phyloP scores from a whole-genome alignment of 2,329 filamentous ascomycete genomes.

The Fusarium longipes region DNA sequence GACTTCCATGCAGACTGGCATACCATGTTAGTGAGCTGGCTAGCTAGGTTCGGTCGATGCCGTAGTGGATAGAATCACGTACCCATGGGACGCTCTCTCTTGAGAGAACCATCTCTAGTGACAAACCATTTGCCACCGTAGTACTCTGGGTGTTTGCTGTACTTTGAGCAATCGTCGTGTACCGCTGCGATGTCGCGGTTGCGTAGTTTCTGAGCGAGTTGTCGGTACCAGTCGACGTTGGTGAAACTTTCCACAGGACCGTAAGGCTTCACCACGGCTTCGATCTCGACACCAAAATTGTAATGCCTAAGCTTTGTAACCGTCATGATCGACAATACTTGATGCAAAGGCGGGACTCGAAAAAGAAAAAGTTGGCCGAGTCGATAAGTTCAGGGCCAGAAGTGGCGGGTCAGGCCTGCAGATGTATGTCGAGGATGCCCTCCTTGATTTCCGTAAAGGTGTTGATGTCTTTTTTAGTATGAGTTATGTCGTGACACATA shows the following conservation, averaged over 20 bases:
- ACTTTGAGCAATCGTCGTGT: conserved; percentile 53
- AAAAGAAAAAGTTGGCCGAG: conserved; percentile 22
- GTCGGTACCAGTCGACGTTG: conserved; percentile 56
- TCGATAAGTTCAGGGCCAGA: neutral
- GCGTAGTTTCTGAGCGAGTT: conserved; percentile 53
- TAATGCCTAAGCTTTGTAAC: conserved; percentile 50
- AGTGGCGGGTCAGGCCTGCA: conserved; percentile 21
- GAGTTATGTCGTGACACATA: conserved; percentile 1
- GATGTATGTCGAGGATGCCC: conserved; percentile 22
- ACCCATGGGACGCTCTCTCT: conserved; percentile 53
- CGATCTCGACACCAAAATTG: conserved; percentile 57
- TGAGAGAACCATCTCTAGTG: conserved; percentile 54
- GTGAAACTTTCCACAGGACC: conserved; percentile 52
- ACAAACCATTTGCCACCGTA: conserved; percentile 58
- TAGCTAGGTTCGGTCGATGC: neutral
- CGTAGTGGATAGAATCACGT: conserved; percentile 24
- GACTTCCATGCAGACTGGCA: conserved; percentile 55
- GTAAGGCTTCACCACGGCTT: conserved; percentile 53
- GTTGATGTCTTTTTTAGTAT: neutral
- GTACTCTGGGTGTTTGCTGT: conserved; percentile 57
- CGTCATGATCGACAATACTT: conserved; percentile 17
- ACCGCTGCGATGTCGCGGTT: conserved; percentile 54
- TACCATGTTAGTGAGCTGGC: conserved; percentile 20
- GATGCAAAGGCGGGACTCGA: neutral
- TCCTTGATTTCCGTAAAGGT: conserved; percentile 6